A percentile compares a stretch with the other conserved stretches of the same genome.
phyloP scores from a whole-genome alignment of 805 yeast genomes.

The Jamesozyma rosinii region DNA sequence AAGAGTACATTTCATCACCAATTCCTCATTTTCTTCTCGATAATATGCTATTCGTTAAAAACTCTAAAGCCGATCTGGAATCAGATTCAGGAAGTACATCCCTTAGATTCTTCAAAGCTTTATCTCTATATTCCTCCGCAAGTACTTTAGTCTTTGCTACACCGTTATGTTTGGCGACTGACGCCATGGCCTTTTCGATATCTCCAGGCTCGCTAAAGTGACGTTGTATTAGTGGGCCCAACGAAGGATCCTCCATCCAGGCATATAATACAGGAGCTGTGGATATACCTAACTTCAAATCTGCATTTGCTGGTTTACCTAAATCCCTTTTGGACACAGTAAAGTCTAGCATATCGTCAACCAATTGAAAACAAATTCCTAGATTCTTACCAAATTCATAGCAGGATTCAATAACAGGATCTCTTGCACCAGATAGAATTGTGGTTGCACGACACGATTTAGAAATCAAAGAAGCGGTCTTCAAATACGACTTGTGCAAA shows the following conservation, averaged over 20 bases:
- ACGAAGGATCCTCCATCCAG: constrained; percentile 78
- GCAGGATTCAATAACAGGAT: constrained; percentile 67
- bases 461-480: constrained; percentile 90
- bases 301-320: constrained; percentile 96
- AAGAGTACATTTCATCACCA: background rate
- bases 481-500: constrained; percentile 86
- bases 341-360: constrained; percentile 92
- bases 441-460: constrained; percentile 91
- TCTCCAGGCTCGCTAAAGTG: constrained; percentile 78
- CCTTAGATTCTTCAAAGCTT: constrained; percentile 64
- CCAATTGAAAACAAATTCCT: constrained; percentile 91
- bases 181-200: constrained; percentile 66
- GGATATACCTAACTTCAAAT: constrained; percentile 84
- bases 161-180: constrained; percentile 66
- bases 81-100: constrained; percentile 72
- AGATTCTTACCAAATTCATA: constrained; percentile 88
- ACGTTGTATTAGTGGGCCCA: constrained; percentile 76
- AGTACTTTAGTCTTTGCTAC: constrained; percentile 63
- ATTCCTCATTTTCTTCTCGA: constrained; percentile 58
- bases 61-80: constrained; percentile 77
- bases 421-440: constrained; percentile 76
- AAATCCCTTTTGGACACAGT: constrained; percentile 75
- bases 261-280: constrained; percentile 95
- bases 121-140: constrained; percentile 70
- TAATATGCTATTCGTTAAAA: constrained; percentile 72